phyloP scores from a whole-genome alignment of 257 asterid species.

The Parsonsia alboflavescens region DNA sequence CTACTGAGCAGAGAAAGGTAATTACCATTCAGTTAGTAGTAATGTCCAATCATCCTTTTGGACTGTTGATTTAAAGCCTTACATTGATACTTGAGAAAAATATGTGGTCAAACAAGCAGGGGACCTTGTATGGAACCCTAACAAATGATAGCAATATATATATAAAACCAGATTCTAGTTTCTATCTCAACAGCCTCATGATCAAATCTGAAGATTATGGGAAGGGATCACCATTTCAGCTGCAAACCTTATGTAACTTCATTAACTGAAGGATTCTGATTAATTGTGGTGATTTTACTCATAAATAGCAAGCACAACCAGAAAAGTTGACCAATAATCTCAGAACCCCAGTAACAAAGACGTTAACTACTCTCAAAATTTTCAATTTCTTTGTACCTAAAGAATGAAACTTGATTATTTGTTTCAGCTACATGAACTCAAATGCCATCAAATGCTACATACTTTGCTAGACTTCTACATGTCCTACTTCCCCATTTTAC shows the following conservation, averaged over 20 bases:
- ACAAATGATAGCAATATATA: background rate
- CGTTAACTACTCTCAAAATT: background rate
- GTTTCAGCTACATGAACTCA: background rate
- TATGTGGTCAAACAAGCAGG: background rate
- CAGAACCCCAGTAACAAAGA: background rate
- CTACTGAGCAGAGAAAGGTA: background rate
- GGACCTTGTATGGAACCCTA: background rate
- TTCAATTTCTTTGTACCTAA: background rate
- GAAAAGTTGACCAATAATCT: background rate
- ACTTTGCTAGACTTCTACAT: background rate
- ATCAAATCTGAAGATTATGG: background rate
- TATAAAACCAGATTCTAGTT: background rate
- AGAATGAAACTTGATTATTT: background rate
- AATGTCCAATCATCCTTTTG: background rate
- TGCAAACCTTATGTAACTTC: background rate
- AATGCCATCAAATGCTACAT: background rate
- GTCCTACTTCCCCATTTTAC: background rate
- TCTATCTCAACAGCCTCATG: background rate
- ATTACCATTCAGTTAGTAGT: background rate
- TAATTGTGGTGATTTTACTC: background rate
- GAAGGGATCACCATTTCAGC: background rate
- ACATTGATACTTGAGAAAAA: background rate
- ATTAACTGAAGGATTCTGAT: background rate
- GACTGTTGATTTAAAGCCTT: background rate
- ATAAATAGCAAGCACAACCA: background rate